A percentile compares a stretch with the other conserved stretches of the same genome.
phyloP scores from a whole-genome alignment of 1,139 yeast genomes.

The Lodderomyces oxycetoniae region DNA sequence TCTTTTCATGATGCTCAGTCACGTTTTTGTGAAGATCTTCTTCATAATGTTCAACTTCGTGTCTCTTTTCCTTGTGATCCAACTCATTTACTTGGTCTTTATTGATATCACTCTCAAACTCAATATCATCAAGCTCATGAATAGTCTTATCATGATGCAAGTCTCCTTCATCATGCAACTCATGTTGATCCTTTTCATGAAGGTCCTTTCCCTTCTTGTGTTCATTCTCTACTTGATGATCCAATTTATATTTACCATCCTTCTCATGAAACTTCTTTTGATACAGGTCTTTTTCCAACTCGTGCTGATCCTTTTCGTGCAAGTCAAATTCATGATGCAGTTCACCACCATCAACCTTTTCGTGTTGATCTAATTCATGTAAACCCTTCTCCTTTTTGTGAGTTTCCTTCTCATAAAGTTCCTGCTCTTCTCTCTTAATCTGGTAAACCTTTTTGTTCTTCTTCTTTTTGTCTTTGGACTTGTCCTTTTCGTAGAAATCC shows the following conservation, averaged over 20 bases:
- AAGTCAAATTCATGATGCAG: conserved; percentile 4
- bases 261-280: conserved; percentile 5
- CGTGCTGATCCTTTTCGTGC: conserved; percentile 4
- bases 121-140: conserved; percentile 5
- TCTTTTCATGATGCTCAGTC: conserved; percentile 4
- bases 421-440: conserved; percentile 2
- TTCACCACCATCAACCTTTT: conserved; percentile 1
- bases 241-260: conserved; percentile 1
- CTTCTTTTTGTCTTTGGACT: background rate
- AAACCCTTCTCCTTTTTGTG: conserved; percentile 4
- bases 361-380: conserved; percentile 5
- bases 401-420: conserved; percentile 3
- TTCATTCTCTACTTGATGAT: conserved; percentile 2
- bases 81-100: conserved; percentile 1
- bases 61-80: conserved; percentile 5
- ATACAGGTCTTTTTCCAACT: conserved; percentile 2
- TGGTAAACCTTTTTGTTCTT: background rate
- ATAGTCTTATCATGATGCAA: conserved; percentile 3
- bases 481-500: conserved; percentile 2
- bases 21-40: conserved; percentile 4
- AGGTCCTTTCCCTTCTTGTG: conserved; percentile 1
- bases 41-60: conserved; percentile 5
- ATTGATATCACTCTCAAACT: conserved; percentile 2
- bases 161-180: conserved; percentile 3
- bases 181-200: conserved; percentile 4